These are phyloP conservation scores for Trypanosoma melophagium DNA, from an alignment of 208 protist genomes.

Conservation along the genomic window DNA sequence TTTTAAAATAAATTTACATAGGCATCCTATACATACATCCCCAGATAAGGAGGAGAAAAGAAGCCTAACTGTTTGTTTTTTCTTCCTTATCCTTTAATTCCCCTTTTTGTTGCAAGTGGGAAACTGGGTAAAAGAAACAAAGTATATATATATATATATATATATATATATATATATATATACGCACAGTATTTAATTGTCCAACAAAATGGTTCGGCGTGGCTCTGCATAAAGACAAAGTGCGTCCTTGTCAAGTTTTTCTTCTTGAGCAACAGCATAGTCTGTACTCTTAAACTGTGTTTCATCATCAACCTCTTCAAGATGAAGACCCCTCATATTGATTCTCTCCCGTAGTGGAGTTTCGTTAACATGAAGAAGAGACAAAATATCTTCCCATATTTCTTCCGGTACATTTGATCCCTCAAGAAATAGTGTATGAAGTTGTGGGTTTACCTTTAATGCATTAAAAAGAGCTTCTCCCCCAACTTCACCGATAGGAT, in stretches of 20 bases:
- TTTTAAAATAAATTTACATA: no score
- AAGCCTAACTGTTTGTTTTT: no score
- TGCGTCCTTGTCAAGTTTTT: slow-evolving; percentile 52
- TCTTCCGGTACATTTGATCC: slow-evolving; percentile 57
- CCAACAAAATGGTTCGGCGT: slow-evolving; percentile 9
- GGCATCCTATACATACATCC: no score
- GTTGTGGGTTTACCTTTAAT: slow-evolving; percentile 75
- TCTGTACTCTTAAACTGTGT: slow-evolving; percentile 75
- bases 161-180: no score
- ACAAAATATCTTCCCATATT: slow-evolving; percentile 68
- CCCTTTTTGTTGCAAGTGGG: no score
- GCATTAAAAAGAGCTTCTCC: slow-evolving; percentile 75
- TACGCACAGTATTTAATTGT: slow-evolving; percentile 1
- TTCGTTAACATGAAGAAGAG: slow-evolving; percentile 84
- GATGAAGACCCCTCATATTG: slow-evolving; percentile 48
- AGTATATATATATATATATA: not conserved
- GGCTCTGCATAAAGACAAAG: slow-evolving; percentile 37
- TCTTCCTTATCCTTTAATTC: no score
- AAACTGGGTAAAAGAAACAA: not conserved
- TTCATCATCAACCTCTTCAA: slow-evolving; percentile 59
- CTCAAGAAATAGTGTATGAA: slow-evolving; percentile 63
- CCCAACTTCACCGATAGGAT: slow-evolving; percentile 61
- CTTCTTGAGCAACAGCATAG: slow-evolving; percentile 57
- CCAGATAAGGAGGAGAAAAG: no score
- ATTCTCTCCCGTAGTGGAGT: slow-evolving; percentile 41